Conservation (phyloP, 768 basidiomycete genomes). For the Macrocybe gigantea region DNA sequence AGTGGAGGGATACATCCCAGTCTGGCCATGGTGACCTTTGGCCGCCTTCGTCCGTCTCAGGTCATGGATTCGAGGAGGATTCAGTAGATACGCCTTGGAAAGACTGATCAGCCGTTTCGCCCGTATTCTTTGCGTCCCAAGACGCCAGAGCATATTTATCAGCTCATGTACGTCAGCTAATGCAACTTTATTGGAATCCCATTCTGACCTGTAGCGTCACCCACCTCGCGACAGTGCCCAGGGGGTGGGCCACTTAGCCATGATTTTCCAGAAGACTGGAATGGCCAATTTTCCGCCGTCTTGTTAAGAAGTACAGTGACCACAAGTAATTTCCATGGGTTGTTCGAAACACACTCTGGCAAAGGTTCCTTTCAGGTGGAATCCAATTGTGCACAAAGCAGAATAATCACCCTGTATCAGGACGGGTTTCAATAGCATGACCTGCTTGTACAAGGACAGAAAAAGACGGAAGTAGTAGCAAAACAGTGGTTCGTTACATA, state of each 20-base stretch:
- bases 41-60: conserved; percentile 24
- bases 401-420: conserved; percentile 32
- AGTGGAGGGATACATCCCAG: conserved; percentile 35
- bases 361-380: background rate
- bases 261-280: conserved; percentile 57
- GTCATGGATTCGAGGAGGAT: conserved; percentile 30
- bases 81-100: conserved; percentile 44
- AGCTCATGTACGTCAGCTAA: conserved; percentile 42
- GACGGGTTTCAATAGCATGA: conserved; percentile 24
- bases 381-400: background rate
- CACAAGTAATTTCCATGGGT: conserved; percentile 68
- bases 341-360: conserved; percentile 44
- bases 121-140: conserved; percentile 58
- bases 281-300: conserved; percentile 60
- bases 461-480: conserved; percentile 19
- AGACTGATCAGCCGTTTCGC: conserved; percentile 49
- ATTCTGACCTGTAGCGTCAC: background rate
- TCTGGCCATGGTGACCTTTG: conserved; percentile 4
- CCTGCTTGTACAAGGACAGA: conserved; percentile 15
- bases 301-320: conserved; percentile 67
- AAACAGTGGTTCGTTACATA: conserved; percentile 17
- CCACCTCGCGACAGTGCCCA: conserved; percentile 48
- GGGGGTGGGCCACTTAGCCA: conserved; percentile 55
- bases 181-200: background rate
- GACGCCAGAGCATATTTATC: conserved; percentile 36